Percentiles rank a stretch among this genome's conserved stretches.
Evolutionary conservation across 441 rosid genomes (phyloP).

Genomic region (Metrosideros polymorpha): DNA sequence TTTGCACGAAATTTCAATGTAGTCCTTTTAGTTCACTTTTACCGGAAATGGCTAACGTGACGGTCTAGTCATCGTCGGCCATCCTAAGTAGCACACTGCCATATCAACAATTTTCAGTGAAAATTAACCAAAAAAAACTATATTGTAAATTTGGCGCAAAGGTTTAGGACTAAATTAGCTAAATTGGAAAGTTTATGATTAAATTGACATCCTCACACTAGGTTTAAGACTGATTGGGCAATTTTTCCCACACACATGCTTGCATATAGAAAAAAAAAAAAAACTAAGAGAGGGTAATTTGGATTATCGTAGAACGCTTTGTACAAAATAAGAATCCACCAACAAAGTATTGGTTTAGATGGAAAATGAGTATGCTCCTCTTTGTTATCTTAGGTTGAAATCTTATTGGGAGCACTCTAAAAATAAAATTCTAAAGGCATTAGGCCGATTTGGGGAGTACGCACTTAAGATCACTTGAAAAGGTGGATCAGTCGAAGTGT

Average conservation of each 20-base stretch:
- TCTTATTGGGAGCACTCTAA: neutral
- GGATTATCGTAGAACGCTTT: neutral
- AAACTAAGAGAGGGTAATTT: neutral
- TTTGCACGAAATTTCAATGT: neutral
- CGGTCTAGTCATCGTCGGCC: rapidly evolving
- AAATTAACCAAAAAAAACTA: rapidly evolving
- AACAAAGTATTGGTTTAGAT: neutral
- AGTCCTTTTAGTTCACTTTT: rapidly evolving
- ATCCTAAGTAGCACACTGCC: neutral
- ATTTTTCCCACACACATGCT: neutral
- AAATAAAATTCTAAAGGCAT: neutral
- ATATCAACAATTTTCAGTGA: rapidly evolving
- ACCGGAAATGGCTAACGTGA: rapidly evolving
- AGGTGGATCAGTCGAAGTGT: neutral
- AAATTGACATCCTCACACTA: rapidly evolving
- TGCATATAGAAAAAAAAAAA: neutral
- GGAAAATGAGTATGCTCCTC: neutral
- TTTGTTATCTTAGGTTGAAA: neutral
- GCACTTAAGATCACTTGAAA: neutral
- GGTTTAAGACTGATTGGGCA: neutral
- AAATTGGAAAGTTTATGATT: rapidly evolving
- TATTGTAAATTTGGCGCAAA: rapidly evolving
- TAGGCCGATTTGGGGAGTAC: neutral
- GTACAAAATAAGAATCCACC: neutral
- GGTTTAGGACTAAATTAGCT: rapidly evolving